phyloP scores from a whole-genome alignment of 495 filamentous ascomycete species.

The Hypoxylon fuscum region DNA sequence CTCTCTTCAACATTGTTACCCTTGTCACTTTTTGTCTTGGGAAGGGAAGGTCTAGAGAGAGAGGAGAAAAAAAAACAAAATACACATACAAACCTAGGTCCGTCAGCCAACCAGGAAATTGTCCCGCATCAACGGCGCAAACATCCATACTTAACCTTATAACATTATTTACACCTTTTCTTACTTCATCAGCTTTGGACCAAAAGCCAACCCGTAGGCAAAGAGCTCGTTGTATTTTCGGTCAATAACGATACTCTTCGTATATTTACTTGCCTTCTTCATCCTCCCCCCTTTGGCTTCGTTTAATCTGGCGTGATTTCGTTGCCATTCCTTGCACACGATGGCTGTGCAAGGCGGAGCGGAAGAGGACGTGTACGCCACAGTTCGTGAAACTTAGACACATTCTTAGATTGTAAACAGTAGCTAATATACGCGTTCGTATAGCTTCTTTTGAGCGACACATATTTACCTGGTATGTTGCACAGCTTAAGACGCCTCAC shows the following conservation, averaged over 20 bases:
- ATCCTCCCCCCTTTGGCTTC: conserved; percentile 22
- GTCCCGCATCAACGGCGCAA: conserved; percentile 16
- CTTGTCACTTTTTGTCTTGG: too few species aligned
- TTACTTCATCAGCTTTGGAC: conserved; percentile 1
- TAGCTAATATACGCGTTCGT: conserved; percentile 39
- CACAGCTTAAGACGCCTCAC: conserved; percentile 27
- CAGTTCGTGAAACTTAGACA: conserved; percentile 51
- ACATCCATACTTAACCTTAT: conserved; percentile 3
- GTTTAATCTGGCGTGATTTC: conserved; percentile 17
- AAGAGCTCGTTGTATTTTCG: too few species aligned
- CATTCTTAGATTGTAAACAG: conserved; percentile 11
- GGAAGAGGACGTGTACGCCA: conserved; percentile 65
- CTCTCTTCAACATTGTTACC: conserved; percentile 26
- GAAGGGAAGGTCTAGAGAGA: conserved; percentile 14
- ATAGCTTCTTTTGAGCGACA: conserved; percentile 89
- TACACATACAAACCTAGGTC: too few species aligned
- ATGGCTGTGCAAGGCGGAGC: conserved; percentile 51
- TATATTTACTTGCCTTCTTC: conserved; percentile 3
- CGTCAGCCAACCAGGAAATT: conserved; percentile 9
- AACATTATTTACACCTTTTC: conserved; percentile 16
- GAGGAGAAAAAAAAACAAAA: conserved; percentile 18
- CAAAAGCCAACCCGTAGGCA: too few species aligned
- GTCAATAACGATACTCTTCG: background rate
- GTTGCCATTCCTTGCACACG: conserved; percentile 31
- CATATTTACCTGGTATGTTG: conserved; percentile 83